These are phyloP conservation scores for Oryza coarctata DNA, from an alignment of 176 grass and related monocot species.

Conservation along the genomic window DNA sequence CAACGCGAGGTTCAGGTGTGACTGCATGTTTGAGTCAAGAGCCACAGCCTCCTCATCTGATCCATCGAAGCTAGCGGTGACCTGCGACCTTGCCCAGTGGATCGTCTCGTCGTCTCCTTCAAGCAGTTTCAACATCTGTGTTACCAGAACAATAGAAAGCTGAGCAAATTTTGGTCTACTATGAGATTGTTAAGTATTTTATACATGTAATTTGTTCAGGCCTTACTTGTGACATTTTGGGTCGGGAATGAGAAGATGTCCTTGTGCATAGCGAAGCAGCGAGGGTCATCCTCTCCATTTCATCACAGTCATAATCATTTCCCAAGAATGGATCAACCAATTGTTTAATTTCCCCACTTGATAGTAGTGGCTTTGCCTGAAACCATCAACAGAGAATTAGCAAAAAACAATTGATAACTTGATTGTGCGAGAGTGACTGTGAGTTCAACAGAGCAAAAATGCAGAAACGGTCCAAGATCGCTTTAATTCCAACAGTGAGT, in stretches of 20 bases:
- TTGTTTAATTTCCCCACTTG: conserved; percentile 60
- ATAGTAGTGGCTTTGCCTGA: conserved; percentile 84
- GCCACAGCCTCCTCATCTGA: conserved; percentile 51
- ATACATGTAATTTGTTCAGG: neutral
- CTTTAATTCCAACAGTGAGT: neutral
- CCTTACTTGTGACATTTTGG: conserved; percentile 70
- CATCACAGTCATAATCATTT: conserved; percentile 57
- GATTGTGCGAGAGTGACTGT: neutral
- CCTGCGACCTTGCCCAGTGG: conserved; percentile 51
- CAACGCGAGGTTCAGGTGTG: conserved; percentile 75
- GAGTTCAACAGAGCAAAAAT: conserved; percentile 1
- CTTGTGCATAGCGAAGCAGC: conserved; percentile 72
- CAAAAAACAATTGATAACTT: neutral
- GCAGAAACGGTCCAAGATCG: neutral
- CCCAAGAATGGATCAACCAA: conserved; percentile 64
- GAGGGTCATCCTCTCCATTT: conserved; percentile 74
- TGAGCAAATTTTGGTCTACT: neutral
- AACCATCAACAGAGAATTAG: conserved; percentile 9
- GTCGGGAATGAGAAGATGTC: conserved; percentile 57
- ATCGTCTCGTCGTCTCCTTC: conserved; percentile 64
- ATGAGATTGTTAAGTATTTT: neutral
- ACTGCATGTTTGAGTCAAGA: conserved; percentile 60
- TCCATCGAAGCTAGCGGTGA: conserved; percentile 35
- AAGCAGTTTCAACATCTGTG: conserved; percentile 66
- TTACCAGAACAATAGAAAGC: neutral